Percentiles rank a stretch among this genome's conserved stretches.
Conservation (phyloP, 495 filamentous ascomycete genomes). For the Penicillium angulare region DNA sequence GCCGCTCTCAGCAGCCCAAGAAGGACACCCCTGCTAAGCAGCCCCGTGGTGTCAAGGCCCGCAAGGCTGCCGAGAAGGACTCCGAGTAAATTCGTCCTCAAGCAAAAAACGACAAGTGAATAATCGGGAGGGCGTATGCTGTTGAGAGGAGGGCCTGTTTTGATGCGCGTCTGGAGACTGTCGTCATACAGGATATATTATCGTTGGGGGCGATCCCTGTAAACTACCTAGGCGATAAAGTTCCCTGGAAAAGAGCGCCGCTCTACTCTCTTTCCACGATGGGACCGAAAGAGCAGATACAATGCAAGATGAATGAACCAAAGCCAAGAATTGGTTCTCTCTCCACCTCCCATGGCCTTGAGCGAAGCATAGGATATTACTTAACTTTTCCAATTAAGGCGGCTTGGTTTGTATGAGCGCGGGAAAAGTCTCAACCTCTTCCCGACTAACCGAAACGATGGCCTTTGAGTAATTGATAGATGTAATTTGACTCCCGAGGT, state of each 20-base stretch:
- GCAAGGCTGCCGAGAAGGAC: constrained; percentile 63
- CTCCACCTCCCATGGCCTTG: no score
- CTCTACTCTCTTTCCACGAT: background rate
- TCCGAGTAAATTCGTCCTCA: constrained; percentile 36
- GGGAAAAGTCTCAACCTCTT: constrained; percentile 28
- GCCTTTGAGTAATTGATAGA: no score
- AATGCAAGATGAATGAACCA: background rate
- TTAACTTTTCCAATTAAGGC: no score
- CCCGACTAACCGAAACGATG: no score
- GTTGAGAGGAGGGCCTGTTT: background rate
- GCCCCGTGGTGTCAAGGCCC: constrained; percentile 77
- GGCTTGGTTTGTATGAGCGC: no score
- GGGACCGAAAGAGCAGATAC: background rate
- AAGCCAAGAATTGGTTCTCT: no score
- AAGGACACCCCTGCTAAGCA: constrained; percentile 74
- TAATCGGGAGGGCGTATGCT: background rate
- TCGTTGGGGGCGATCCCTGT: background rate
- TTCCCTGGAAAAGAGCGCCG: background rate
- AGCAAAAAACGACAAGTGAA: background rate
- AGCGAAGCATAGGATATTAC: no score
- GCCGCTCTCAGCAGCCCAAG: constrained; percentile 69
- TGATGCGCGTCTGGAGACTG: background rate
- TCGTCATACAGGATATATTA: background rate
- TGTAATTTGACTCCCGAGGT: no score
- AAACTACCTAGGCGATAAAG: background rate